phyloP scores from a whole-genome alignment of 495 filamentous ascomycete genomes.

The Aspergillus campestris region DNA sequence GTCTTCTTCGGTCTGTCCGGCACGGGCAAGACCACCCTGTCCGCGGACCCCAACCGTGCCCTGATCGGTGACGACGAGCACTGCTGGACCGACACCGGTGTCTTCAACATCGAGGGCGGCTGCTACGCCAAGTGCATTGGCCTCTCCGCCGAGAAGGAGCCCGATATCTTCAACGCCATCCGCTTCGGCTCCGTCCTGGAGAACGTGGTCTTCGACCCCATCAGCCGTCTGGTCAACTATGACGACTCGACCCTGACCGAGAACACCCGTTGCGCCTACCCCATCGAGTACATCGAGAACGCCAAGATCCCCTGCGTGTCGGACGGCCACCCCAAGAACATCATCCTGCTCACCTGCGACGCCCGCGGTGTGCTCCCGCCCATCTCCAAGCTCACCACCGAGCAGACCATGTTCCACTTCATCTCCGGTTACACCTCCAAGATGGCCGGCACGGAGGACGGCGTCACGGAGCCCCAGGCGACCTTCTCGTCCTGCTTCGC shows the following conservation, averaged over 20 bases:
- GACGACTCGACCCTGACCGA: constrained; percentile 92
- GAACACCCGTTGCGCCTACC: constrained; percentile 97
- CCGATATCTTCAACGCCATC: constrained; percentile 96
- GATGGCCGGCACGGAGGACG: constrained; percentile 98
- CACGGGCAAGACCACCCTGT: constrained; percentile 97
- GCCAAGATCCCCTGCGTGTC: constrained; percentile 95
- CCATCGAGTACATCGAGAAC: constrained; percentile 97
- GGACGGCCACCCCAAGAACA: constrained; percentile 85
- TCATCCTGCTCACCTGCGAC: constrained; percentile 96
- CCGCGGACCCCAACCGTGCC: constrained; percentile 90
- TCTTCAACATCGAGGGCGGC: constrained; percentile 99
- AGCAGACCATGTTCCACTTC: constrained; percentile 99
- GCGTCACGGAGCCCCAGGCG: constrained; percentile 91
- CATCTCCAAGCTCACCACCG: constrained; percentile 91
- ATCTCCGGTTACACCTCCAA: constrained; percentile 99
- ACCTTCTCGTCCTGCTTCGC: constrained; percentile 99
- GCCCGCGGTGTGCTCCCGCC: constrained; percentile 95
- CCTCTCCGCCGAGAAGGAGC: constrained; percentile 96
- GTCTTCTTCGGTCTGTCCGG: constrained; percentile 99
- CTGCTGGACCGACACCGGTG: constrained; percentile 93
- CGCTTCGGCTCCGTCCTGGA: constrained; percentile 94
- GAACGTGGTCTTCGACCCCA: constrained; percentile 95
- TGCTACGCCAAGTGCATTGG: constrained; percentile 99
- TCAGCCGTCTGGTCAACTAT: constrained; percentile 85
- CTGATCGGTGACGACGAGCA: constrained; percentile 99